Percentiles rank a stretch among this genome's conserved stretches.
Conservation (phyloP, 2,329 filamentous ascomycete genomes). For the Stylonectria norvegica region DNA sequence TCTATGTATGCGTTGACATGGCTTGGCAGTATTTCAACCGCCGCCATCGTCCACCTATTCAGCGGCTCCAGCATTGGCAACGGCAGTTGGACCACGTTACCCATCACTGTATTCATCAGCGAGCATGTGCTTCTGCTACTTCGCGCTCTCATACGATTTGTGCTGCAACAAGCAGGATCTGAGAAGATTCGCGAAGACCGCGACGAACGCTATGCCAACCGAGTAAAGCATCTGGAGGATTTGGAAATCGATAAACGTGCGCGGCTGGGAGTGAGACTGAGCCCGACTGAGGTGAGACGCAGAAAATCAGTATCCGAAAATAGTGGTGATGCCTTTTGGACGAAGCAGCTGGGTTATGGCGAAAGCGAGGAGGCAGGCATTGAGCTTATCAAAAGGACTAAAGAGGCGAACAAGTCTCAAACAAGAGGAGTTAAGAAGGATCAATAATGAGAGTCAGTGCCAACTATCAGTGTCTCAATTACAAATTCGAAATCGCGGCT, state of each 20-base stretch:
- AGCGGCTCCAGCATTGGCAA: slow-evolving; percentile 49
- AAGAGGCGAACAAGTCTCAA: slow-evolving; percentile 12
- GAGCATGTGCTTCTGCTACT: slow-evolving; percentile 69
- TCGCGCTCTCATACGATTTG: slow-evolving; percentile 39
- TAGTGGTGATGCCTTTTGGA: slow-evolving; percentile 39
- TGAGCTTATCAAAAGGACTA: slow-evolving; percentile 33
- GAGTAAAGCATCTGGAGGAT: slow-evolving; percentile 37
- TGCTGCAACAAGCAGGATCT: slow-evolving; percentile 38
- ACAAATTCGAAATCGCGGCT: slow-evolving; percentile 6
- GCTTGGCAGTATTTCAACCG: slow-evolving; percentile 69
- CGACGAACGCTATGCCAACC: slow-evolving; percentile 36
- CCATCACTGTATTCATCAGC: slow-evolving; percentile 68
- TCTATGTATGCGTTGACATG: slow-evolving; percentile 66
- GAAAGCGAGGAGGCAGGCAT: slow-evolving; percentile 34
- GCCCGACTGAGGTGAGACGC: slow-evolving; percentile 35
- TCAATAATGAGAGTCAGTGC: no score
- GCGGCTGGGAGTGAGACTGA: slow-evolving; percentile 30
- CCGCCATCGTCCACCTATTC: slow-evolving; percentile 72
- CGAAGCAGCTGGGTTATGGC: slow-evolving; percentile 40
- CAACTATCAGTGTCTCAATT: no score
- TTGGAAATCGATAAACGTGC: slow-evolving; percentile 38
- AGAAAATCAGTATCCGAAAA: slow-evolving; percentile 35
- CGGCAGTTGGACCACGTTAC: slow-evolving; percentile 62
- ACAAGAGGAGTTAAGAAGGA: no score
- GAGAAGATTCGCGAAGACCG: slow-evolving; percentile 39